A percentile compares a stretch with the other conserved stretches of the same genome.
Conservation (phyloP, 345 rosid species). For the Reutealis trisperma region DNA sequence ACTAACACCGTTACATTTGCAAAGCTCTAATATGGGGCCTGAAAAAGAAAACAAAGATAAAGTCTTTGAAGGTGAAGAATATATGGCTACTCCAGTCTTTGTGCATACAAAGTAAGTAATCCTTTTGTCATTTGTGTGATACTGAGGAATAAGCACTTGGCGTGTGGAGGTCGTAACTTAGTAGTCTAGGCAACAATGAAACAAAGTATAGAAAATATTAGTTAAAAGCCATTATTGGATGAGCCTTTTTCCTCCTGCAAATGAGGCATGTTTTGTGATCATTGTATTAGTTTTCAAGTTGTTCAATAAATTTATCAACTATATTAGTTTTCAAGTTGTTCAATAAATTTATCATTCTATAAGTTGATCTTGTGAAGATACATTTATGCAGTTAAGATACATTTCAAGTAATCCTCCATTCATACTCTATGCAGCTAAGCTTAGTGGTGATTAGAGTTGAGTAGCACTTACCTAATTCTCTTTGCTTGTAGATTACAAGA, state of each 20-base stretch:
- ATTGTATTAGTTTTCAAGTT: background rate
- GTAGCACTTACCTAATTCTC: background rate
- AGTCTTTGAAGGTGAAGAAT: constrained; percentile 51
- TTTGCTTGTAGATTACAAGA: constrained; percentile 55
- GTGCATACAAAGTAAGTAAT: constrained; percentile 74
- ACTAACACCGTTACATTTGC: constrained; percentile 41
- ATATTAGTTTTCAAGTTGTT: background rate
- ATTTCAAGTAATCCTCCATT: background rate
- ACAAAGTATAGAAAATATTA: too few relatives aligned
- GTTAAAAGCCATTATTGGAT: background rate
- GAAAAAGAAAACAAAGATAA: constrained; percentile 58
- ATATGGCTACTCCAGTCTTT: constrained; percentile 72
- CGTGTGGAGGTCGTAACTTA: background rate
- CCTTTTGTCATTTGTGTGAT: constrained; percentile 1
- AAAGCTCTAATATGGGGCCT: constrained; percentile 43
- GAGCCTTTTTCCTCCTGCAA: background rate
- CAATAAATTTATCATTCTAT: background rate
- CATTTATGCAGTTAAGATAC: background rate
- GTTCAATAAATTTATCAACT: background rate
- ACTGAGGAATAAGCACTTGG: background rate
- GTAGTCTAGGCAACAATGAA: background rate
- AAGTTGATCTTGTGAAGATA: too few relatives aligned
- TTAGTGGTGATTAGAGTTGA: background rate
- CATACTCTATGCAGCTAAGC: too few relatives aligned
- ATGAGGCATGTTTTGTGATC: background rate